Percentiles rank a stretch among this genome's conserved stretches.
phyloP scores from a whole-genome alignment of 1,284 basidiomycete genomes.

The Kwoniella shivajii region DNA sequence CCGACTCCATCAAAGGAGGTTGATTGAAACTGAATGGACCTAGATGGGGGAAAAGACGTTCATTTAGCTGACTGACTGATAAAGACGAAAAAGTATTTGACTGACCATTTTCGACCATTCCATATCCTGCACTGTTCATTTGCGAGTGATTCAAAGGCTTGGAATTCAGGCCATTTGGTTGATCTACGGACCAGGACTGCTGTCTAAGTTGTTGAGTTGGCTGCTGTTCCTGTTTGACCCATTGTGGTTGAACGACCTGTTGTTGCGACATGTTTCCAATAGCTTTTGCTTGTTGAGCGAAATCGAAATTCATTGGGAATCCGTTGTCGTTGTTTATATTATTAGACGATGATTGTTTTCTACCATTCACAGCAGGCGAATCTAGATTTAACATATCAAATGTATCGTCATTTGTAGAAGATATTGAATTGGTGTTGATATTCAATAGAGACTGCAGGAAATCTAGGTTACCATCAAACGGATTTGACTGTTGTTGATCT shows the following conservation, averaged over 20 bases:
- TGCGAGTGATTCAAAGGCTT: background rate
- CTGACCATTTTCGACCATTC: background rate
- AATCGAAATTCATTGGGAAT: conserved; percentile 7
- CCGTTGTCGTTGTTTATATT: no score
- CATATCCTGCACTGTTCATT: background rate
- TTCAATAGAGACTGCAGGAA: no score
- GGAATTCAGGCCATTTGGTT: background rate
- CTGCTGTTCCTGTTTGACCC: conserved; percentile 1
- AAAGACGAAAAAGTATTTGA: background rate
- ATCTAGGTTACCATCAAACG: conserved; percentile 8
- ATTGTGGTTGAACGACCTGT: conserved; percentile 15
- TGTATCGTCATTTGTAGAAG: conserved; percentile 20
- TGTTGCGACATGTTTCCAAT: conserved; percentile 5
- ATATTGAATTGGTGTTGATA: no score
- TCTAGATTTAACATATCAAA: conserved; percentile 28
- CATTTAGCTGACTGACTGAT: no score
- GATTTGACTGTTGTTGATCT: conserved; percentile 6
- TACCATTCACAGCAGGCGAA: conserved; percentile 1
- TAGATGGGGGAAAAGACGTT: no score
- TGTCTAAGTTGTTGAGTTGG: background rate
- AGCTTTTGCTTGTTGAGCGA: conserved; percentile 11
- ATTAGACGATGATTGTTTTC: background rate
- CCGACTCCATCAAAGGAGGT: no score
- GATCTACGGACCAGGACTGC: background rate
- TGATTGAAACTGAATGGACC: no score